Percentiles rank a stretch among this genome's conserved stretches.
Evolutionary conservation across 306 rosid species (phyloP).

Genomic region (Quillaja saponaria): DNA sequence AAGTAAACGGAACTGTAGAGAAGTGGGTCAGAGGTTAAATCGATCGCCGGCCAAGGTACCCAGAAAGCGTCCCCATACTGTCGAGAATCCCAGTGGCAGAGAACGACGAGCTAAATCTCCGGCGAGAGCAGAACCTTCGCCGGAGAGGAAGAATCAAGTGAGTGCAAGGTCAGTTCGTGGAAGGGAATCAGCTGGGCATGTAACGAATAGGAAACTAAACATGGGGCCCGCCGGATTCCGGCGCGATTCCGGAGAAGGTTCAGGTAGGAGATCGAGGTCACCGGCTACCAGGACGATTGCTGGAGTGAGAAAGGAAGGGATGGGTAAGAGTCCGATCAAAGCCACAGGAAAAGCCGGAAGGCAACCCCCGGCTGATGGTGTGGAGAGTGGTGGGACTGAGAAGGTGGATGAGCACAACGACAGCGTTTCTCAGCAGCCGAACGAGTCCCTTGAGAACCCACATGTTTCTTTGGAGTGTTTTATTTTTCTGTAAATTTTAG

Average conservation of each 20-base stretch:
- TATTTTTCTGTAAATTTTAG: slow-evolving; percentile 72
- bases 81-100: slow-evolving; percentile 34
- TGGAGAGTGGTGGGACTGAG: slow-evolving; percentile 20
- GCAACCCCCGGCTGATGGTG: slow-evolving; percentile 21
- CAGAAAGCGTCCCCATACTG: slow-evolving; percentile 54
- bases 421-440: slow-evolving; percentile 27
- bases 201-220: slow-evolving; percentile 40
- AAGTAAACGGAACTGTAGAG: slow-evolving; percentile 54
- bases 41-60: slow-evolving; percentile 34
- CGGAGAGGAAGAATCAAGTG: slow-evolving; percentile 45
- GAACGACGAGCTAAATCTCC: slow-evolving; percentile 45
- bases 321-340: slow-evolving; percentile 38
- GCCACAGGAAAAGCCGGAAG: slow-evolving; percentile 30
- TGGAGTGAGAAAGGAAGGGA: slow-evolving; percentile 25
- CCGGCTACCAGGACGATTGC: slow-evolving; percentile 48
- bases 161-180: slow-evolving; percentile 36
- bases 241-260: slow-evolving; percentile 42
- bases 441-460: slow-evolving; percentile 70
- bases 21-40: slow-evolving; percentile 36
- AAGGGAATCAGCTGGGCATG: slow-evolving; percentile 38
- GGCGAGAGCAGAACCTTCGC: slow-evolving; percentile 41
- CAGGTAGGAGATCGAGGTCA: slow-evolving; percentile 56
- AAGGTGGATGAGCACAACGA: slow-evolving; percentile 35
- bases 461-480: slow-evolving; percentile 85
- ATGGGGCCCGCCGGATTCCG: slow-evolving; percentile 31